phyloP scores from a whole-genome alignment of 2,329 filamentous ascomycete species.

The Fusarium coicis region DNA sequence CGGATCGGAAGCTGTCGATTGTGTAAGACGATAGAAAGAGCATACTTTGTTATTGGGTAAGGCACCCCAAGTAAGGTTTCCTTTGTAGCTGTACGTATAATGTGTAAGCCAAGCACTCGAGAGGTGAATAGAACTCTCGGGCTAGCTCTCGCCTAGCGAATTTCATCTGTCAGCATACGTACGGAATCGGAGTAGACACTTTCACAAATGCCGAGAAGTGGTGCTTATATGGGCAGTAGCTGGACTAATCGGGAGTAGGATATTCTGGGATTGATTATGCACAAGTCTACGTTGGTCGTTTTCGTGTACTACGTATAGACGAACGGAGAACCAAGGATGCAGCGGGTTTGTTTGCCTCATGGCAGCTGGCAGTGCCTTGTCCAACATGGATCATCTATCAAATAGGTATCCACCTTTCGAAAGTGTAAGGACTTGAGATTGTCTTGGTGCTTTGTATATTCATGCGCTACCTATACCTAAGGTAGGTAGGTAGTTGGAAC shows the following conservation, averaged over 20 bases:
- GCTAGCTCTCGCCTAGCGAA: neutral
- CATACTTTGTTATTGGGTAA: neutral
- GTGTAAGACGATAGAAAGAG: neutral
- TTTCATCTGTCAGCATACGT: constrained; percentile 8
- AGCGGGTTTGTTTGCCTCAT: neutral
- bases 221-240: neutral
- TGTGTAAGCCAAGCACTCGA: neutral
- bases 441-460: neutral
- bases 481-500: neutral
- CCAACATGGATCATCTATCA: neutral
- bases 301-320: neutral
- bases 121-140: constrained; percentile 18
- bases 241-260: neutral
- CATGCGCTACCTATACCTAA: neutral
- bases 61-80: neutral
- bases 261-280: constrained; percentile 25
- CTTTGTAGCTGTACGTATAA: neutral
- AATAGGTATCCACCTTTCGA: neutral
- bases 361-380: neutral
- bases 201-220: neutral
- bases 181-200: neutral
- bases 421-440: neutral
- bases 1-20: constrained; percentile 45
- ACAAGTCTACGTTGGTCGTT: neutral
- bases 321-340: neutral